Conservation (phyloP, 192 early-diverging fungal genomes). For the Coemansia erecta region DNA sequence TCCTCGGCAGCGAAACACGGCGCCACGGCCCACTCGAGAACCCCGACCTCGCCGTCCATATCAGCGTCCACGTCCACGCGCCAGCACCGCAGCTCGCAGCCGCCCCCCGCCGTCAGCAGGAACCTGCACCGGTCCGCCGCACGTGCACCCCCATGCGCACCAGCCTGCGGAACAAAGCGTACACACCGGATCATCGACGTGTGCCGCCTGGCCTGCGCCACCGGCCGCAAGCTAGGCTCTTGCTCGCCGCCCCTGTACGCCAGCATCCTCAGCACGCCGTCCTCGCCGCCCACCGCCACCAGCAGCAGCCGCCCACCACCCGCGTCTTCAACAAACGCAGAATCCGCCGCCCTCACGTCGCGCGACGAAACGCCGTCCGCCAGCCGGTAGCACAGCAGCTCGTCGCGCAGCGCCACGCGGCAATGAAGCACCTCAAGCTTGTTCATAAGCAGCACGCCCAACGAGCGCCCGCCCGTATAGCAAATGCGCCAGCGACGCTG, state of each 20-base stretch:
- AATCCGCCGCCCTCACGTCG: conserved; percentile 12
- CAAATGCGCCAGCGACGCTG: conserved; percentile 70
- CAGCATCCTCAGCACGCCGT: conserved; percentile 16
- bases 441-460: conserved; percentile 54
- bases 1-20: neutral
- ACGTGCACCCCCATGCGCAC: conserved; percentile 7
- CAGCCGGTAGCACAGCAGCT: neutral
- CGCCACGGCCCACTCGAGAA: conserved; percentile 12
- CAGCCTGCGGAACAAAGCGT: neutral
- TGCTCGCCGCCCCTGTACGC: neutral
- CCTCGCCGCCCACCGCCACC: conserved; percentile 25
- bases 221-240: neutral
- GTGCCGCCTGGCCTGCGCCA: conserved; percentile 13
- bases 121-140: conserved; percentile 32
- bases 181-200: conserved; percentile 31
- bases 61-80: conserved; percentile 5
- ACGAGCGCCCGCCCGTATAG: conserved; percentile 35
- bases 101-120: conserved; percentile 64
- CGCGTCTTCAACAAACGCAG: neutral
- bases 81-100: conserved; percentile 68
- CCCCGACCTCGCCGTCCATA: neutral
- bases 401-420: neutral
- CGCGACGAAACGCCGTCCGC: conserved; percentile 16
- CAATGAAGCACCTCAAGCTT: conserved; percentile 54
- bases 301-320: neutral